Evolutionary conservation across 2,329 filamentous ascomycete genomes (phyloP).

Genomic region (Aspergillus fijiensis): DNA sequence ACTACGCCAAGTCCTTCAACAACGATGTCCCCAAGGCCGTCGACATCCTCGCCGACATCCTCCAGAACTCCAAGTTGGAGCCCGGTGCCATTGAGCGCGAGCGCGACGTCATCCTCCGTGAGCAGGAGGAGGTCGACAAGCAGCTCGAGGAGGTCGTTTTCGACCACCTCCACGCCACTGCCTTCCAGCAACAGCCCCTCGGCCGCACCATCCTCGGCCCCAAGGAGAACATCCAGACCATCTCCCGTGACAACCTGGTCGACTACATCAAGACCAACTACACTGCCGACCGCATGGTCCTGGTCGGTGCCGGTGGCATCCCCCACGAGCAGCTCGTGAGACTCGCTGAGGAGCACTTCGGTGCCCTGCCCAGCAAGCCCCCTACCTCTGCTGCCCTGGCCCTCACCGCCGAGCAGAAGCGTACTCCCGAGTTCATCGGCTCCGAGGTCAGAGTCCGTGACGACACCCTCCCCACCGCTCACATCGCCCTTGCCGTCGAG

Average conservation of each 20-base stretch:
- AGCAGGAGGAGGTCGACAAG: constrained; percentile 99
- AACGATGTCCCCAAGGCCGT: constrained; percentile 93
- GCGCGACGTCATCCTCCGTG: constrained; percentile 96
- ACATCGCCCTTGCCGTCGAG: constrained; percentile 98
- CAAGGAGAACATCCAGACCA: constrained; percentile 96
- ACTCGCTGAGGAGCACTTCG: constrained; percentile 95
- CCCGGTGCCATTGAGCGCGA: constrained; percentile 89
- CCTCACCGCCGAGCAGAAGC: constrained; percentile 72
- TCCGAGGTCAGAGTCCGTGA: constrained; percentile 95
- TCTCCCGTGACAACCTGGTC: constrained; percentile 83
- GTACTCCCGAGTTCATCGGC: constrained; percentile 90
- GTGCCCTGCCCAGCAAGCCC: constrained; percentile 71
- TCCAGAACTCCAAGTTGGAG: constrained; percentile 99
- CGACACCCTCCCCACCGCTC: constrained; percentile 91
- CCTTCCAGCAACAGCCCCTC: constrained; percentile 92
- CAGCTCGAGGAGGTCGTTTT: constrained; percentile 99
- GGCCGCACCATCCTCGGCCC: constrained; percentile 97
- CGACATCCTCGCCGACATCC: constrained; percentile 97
- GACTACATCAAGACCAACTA: constrained; percentile 99
- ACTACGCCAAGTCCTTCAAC: constrained; percentile 99
- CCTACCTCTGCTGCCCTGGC: constrained; percentile 71
- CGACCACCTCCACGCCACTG: constrained; percentile 97
- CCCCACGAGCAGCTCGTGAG: constrained; percentile 92
- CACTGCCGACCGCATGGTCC: constrained; percentile 98
- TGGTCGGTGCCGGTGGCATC: constrained; percentile 91